Conservation (phyloP, 2,329 filamentous ascomycete species). For the Aspergillus niger region DNA sequence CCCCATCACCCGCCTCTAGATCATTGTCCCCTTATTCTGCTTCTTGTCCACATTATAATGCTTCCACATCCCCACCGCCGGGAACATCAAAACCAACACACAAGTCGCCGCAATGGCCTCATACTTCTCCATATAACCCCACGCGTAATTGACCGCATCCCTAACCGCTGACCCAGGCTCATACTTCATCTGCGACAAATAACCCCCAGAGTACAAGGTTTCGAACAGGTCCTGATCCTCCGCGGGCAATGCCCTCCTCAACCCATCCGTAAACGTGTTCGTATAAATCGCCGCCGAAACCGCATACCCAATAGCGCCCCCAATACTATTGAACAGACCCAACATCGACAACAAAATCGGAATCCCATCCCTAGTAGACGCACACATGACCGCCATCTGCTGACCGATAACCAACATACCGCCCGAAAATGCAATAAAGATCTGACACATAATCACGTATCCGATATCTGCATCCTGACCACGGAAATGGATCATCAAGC, state of each 20-base stretch:
- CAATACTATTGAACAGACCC: slow-evolving; percentile 38
- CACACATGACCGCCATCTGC: slow-evolving; percentile 61
- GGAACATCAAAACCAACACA: slow-evolving; percentile 28
- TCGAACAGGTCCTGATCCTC: slow-evolving; percentile 22
- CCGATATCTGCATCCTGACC: slow-evolving; percentile 51
- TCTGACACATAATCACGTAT: slow-evolving; percentile 58
- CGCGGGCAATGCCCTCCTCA: slow-evolving; percentile 32
- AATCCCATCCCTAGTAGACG: slow-evolving; percentile 56
- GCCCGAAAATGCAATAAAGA: slow-evolving; percentile 58
- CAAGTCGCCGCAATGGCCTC: slow-evolving; percentile 29
- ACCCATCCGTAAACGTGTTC: slow-evolving; percentile 54
- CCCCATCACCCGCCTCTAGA: neutral
- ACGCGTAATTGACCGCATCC: slow-evolving; percentile 35
- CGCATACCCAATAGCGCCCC: slow-evolving; percentile 38
- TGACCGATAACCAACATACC: slow-evolving; percentile 57
- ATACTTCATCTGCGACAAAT: slow-evolving; percentile 30
- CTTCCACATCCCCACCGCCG: slow-evolving; percentile 31
- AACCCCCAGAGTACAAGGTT: slow-evolving; percentile 30
- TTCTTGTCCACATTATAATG: slow-evolving; percentile 32
- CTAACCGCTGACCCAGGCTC: slow-evolving; percentile 28
- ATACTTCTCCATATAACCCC: slow-evolving; percentile 34
- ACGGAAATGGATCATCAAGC: slow-evolving; percentile 60
- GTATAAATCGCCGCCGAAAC: slow-evolving; percentile 57
- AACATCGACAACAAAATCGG: slow-evolving; percentile 47
- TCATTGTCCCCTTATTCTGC: slow-evolving; percentile 32